Evolutionary conservation across 768 basidiomycete genomes (phyloP).

Genomic region (Rhizopogon salebrosus): DNA sequence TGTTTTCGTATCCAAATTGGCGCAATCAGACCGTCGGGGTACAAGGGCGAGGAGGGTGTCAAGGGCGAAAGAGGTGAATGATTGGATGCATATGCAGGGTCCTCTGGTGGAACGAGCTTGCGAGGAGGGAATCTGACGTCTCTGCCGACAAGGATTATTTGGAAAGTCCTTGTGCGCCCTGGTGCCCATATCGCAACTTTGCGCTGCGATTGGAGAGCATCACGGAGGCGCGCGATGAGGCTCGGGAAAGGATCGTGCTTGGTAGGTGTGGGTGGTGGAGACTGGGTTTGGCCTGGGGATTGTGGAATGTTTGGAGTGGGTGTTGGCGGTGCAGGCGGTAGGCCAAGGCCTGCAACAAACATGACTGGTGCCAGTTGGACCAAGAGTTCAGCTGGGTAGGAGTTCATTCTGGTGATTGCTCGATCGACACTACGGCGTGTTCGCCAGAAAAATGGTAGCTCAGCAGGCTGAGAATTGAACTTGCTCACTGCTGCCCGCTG

Average conservation of each 20-base stretch:
- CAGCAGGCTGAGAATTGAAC: too few relatives aligned
- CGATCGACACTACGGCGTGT: too few relatives aligned
- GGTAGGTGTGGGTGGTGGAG: constrained; percentile 21
- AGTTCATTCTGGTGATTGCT: constrained; percentile 58
- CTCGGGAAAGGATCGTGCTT: constrained; percentile 57
- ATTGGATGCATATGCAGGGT: constrained; percentile 48
- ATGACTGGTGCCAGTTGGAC: constrained; percentile 89
- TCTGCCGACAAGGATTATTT: constrained; percentile 81
- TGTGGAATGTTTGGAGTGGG: constrained; percentile 10
- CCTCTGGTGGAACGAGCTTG: constrained; percentile 59
- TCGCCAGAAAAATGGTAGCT: too few relatives aligned
- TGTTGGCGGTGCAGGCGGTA: constrained; percentile 11
- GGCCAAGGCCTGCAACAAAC: constrained; percentile 86
- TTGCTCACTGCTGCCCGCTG: too few relatives aligned
- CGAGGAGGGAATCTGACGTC: constrained; percentile 83
- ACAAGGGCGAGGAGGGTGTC: constrained; percentile 79
- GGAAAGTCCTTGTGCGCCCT: constrained; percentile 69
- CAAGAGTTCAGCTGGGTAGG: constrained; percentile 86
- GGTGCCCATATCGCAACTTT: constrained; percentile 69
- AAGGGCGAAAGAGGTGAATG: constrained; percentile 95
- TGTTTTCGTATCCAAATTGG: constrained; percentile 99
- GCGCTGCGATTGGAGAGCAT: constrained; percentile 58
- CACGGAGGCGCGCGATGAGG: constrained; percentile 59
- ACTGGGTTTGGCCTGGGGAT: constrained; percentile 13
- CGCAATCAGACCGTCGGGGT: constrained; percentile 94